These are phyloP conservation scores for Beauveria pseudobassiana DNA, from an alignment of 2,329 filamentous ascomycete genomes.

Conservation along the genomic window DNA sequence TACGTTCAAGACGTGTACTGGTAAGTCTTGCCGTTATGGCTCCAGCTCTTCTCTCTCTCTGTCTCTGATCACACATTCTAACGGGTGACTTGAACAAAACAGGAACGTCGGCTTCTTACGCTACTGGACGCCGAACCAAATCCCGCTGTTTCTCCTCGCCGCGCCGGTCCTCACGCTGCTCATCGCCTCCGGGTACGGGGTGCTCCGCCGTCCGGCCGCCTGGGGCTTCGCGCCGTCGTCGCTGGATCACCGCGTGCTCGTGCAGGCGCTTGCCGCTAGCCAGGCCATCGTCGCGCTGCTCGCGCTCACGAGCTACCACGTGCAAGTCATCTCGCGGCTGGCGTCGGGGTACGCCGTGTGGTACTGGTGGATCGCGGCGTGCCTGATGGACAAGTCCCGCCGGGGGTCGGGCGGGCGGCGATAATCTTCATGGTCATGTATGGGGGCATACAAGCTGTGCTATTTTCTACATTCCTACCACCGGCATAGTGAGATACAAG, in stretches of 20 bases:
- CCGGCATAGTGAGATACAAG: slow-evolving; percentile 52
- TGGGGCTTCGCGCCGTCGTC: not conserved
- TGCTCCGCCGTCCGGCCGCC: slow-evolving; percentile 21
- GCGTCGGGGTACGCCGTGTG: slow-evolving; percentile 83
- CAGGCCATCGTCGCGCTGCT: slow-evolving; percentile 66
- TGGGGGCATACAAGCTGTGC: slow-evolving; percentile 68
- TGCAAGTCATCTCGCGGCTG: slow-evolving; percentile 87
- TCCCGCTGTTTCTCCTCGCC: slow-evolving; percentile 82
- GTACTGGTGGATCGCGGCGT: slow-evolving; percentile 71
- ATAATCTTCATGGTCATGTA: slow-evolving; percentile 74
- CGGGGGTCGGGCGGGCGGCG: slow-evolving; percentile 29
- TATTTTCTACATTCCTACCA: slow-evolving; percentile 87
- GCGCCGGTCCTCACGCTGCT: slow-evolving; percentile 63
- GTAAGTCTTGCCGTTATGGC: slow-evolving; percentile 41
- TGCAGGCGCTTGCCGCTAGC: slow-evolving; percentile 56
- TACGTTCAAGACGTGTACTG: slow-evolving; percentile 90
- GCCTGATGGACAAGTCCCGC: slow-evolving; percentile 28
- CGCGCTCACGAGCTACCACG: slow-evolving; percentile 75
- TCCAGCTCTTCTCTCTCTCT: no score
- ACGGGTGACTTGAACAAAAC: not conserved
- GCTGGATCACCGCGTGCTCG: slow-evolving; percentile 22
- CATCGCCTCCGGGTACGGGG: slow-evolving; percentile 48
- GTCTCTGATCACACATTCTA: no score
- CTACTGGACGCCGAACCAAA: slow-evolving; percentile 84
- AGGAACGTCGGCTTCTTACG: slow-evolving; percentile 83